Base-by-base conservation (phyloP, 208 protist genomes). In the Wallacemonas collosoma region DNA sequence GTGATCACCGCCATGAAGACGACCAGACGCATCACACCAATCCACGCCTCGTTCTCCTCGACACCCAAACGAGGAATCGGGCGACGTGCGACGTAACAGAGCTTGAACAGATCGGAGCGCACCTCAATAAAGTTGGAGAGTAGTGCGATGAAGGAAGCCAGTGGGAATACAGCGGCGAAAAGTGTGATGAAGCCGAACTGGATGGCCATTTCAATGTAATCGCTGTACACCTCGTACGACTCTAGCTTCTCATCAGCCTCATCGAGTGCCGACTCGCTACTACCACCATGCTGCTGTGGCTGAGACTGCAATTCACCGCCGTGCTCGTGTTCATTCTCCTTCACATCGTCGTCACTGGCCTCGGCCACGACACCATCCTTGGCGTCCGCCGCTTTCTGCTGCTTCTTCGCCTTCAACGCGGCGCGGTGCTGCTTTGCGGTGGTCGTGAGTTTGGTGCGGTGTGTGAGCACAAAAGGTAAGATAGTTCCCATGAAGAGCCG, bases 131-230 rank as follows among this genome's bases (percentile, higher is more conserved):
- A 68, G 82, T 95, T 95, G n/a, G 80, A 90, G 45, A 90, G 54
- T 41, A 92, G 65, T 44, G 82, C 80, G 7, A 91, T 68, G 47
- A 87, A 55, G 38, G 83, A 72, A 44, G 86, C 86, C 36, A 89
- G 71, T 1, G 90, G 88, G 62, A 87, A 93, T 53, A 85, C 86
- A 47, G 75, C 55, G 48, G 88, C 81, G 70, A 95, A 95, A 71
- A 95, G 72, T 0, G 80, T 70, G 12, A 95, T 82, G 79, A 87
- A 92, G 43, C 86, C 88, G 44, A 90, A 88, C 79, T 95, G 83
- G 11, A 93, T 88, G 26, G 89, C 80, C 77, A 91, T 93, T 71
- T 93, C 90, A 17, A 93, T 71, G 64, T 88, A 92, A 72, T 95
- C 88, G 44, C 71, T 70, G 80, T 90, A 90, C 36, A 85, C 76